These are phyloP conservation scores for Maudiozyma bulderi DNA, from an alignment of 805 yeast genomes.

Conservation along the genomic window DNA sequence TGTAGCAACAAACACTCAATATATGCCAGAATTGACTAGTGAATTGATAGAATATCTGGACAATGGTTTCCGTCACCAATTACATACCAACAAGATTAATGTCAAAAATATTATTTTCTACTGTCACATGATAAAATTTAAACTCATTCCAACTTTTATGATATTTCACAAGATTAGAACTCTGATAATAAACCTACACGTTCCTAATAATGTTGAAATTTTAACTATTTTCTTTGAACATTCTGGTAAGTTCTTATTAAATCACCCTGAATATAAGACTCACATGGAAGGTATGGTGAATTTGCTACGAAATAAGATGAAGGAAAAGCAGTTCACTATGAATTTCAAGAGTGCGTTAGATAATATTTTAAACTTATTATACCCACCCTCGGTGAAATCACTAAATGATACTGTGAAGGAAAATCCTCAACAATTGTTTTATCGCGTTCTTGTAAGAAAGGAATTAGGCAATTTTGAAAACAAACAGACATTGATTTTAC, in stretches of 20 bases:
- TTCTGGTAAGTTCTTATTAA: conserved; percentile 56
- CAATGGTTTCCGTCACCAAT: conserved; percentile 49
- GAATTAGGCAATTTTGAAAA: conserved; percentile 37
- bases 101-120: conserved; percentile 54
- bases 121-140: conserved; percentile 69
- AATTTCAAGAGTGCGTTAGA: conserved; percentile 52
- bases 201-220: conserved; percentile 56
- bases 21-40: conserved; percentile 41
- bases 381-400: conserved; percentile 42
- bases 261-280: conserved; percentile 44
- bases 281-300: conserved; percentile 57
- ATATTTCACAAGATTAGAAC: conserved; percentile 64
- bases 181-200: conserved; percentile 42
- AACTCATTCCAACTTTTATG: conserved; percentile 58
- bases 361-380: conserved; percentile 42
- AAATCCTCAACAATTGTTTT: conserved; percentile 39
- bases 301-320: conserved; percentile 41
- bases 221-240: conserved; percentile 62
- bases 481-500: conserved; percentile 28
- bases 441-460: conserved; percentile 40
- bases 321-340: conserved; percentile 39
- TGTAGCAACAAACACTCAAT: conserved; percentile 46
- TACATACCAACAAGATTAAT: conserved; percentile 43
- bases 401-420: conserved; percentile 21
- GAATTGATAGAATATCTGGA: conserved; percentile 50